phyloP scores from a whole-genome alignment of 495 filamentous ascomycete genomes.

The Penicillium ochrochloron region DNA sequence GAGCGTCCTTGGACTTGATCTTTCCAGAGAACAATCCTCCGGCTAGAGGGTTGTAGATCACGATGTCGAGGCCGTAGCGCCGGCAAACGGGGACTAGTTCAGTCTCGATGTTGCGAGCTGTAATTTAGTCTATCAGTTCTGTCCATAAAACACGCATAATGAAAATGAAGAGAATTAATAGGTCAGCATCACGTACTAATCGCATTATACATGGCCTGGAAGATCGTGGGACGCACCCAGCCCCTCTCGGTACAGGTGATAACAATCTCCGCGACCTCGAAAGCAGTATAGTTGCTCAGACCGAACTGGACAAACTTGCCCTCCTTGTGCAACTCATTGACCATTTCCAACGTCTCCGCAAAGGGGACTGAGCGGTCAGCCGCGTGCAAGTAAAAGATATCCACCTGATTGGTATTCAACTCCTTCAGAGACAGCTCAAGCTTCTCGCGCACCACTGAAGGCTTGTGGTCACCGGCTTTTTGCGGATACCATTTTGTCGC shows the following conservation, averaged over 20 bases:
- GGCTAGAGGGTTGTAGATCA: slow-evolving; percentile 89
- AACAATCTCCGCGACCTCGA: slow-evolving; percentile 88
- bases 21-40: slow-evolving; percentile 87
- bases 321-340: slow-evolving; percentile 81
- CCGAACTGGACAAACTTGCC: slow-evolving; percentile 87
- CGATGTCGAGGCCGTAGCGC: slow-evolving; percentile 85
- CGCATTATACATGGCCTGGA: slow-evolving; percentile 69
- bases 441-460: slow-evolving; percentile 61
- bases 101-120: slow-evolving; percentile 73
- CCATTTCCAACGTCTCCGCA: slow-evolving; percentile 74
- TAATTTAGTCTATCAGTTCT: slow-evolving; percentile 52
- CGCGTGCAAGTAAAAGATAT: slow-evolving; percentile 90
- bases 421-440: slow-evolving; percentile 70
- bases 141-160: neutral
- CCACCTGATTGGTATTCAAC: slow-evolving; percentile 74
- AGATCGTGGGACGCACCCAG: slow-evolving; percentile 68
- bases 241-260: slow-evolving; percentile 79
- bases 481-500: slow-evolving; percentile 84
- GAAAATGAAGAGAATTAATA: neutral
- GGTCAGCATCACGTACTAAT: slow-evolving; percentile 45
- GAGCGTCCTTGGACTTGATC: slow-evolving; percentile 73
- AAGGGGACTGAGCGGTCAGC: slow-evolving; percentile 80
- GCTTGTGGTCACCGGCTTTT: slow-evolving; percentile 60
- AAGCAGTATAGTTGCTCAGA: slow-evolving; percentile 83
- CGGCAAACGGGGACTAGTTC: slow-evolving; percentile 80